A percentile compares a stretch with the other conserved stretches of the same genome.
phyloP scores from a whole-genome alignment of 169 alveolate genomes.

The Babesia ovata region DNA sequence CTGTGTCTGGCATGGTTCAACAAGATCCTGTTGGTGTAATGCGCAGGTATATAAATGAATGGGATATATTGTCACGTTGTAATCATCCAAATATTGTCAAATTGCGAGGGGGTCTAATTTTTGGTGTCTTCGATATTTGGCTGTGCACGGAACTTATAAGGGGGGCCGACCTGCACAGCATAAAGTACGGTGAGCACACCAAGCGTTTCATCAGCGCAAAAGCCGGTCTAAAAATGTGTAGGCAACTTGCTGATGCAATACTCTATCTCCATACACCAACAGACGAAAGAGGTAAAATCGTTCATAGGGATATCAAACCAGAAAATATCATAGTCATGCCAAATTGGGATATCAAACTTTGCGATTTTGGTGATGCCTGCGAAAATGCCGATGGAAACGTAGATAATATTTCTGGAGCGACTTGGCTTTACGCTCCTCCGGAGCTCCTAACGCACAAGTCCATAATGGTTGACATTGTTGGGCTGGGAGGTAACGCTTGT shows the following conservation, averaged over 20 bases:
- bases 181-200: conserved; percentile 66
- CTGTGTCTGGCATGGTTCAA: conserved; percentile 81
- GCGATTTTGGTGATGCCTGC: conserved; percentile 86
- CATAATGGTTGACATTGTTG: conserved; percentile 59
- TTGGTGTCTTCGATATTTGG: conserved; percentile 88
- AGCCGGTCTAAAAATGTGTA: conserved; percentile 78
- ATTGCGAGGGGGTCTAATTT: conserved; percentile 85
- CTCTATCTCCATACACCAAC: conserved; percentile 83
- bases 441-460: conserved; percentile 82
- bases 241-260: conserved; percentile 83
- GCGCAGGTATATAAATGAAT: conserved; percentile 84
- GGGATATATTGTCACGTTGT: conserved; percentile 83
- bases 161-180: conserved; percentile 86
- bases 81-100: conserved; percentile 79
- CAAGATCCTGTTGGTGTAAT: conserved; percentile 87
- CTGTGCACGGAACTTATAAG: conserved; percentile 79
- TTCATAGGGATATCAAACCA: conserved; percentile 84
- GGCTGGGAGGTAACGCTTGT: conserved; percentile 9
- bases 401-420: conserved; percentile 86
- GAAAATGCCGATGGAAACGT: conserved; percentile 81
- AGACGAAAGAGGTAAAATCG: conserved; percentile 71
- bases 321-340: conserved; percentile 78
- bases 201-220: conserved; percentile 1
- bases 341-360: conserved; percentile 78
- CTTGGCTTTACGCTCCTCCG: conserved; percentile 91